Evolutionary conservation across 2,329 filamentous ascomycete genomes (phyloP), one percentile per base, ranked within the genome.

Genomic region (Cercospora sp.): DNA sequence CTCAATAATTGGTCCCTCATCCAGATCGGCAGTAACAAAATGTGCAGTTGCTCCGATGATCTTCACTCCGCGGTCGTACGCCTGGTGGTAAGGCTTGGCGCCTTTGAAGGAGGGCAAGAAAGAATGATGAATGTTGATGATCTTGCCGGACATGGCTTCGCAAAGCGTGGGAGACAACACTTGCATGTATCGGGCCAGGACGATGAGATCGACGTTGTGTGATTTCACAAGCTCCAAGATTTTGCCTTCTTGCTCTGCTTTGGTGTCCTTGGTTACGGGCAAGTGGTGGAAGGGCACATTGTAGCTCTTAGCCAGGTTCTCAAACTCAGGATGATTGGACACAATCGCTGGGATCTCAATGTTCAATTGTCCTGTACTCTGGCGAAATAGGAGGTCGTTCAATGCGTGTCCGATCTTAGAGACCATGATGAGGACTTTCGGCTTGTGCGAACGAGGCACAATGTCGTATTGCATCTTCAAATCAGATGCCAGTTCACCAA

Each of bases 51-150:
- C 92, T 68, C 92, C 92, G 66, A 94, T 93, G 74, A 95, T 94
- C 86, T 95, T 95, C 72, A 95, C 92, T 69, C 92, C 92, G 30
- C 91, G 87, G 71, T 94, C 91, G 77, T 91, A 94, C 7, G 92
- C 92, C 84, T 95, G 92, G 80, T 94, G 92, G 81, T 95, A 95
- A 3, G 92, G 92, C 81, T 92, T 93, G 32, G 92, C 92, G 69
- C 92, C 92, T 85, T 95, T 95, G 87, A 95, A 95, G 9, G 87
- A 90, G 0, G 92, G 92, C 85, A 95, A 80, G 87, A 95, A 95
- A 73, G 87, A 90, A 82, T 95, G 92, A 82, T 95, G 92, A 80
- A 95, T 94, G 82, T 95, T 95, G 89, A 95, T 94, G 82, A 95
- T 95, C 78, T 88, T 89, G 67, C 92, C 92, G 61, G 88, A 90